Base-by-base conservation (phyloP, 495 filamentous ascomycete species). In the Hypomontagnella monticulosa region DNA sequence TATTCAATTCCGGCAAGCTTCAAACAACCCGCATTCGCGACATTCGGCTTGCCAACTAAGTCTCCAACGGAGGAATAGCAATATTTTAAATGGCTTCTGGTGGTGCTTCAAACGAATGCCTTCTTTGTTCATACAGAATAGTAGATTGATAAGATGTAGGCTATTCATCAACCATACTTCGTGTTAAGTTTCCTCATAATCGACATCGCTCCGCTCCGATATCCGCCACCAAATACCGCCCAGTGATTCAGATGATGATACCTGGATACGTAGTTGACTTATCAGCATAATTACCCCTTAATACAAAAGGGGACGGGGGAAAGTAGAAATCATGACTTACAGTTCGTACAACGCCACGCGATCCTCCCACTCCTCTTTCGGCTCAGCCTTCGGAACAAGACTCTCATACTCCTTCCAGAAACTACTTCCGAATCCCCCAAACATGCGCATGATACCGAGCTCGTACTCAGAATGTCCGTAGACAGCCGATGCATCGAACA, bases 361-460 rank as follows among this genome's bases (percentile, higher is more conserved):
- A 78, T 96, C 93, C 43, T 90, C 88, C 81, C 91, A 95, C 80
- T 97, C 93, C 41, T 85, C 87, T 42, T 85, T 84, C 9, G 93
- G 93, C 75, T 96, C 91, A 19, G 89, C 86, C 81, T 89, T 97
- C 3, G 87, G 87, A 54, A 90, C 86, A 34, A 92, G 52, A 18
- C 79, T 66, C 77, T 92, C 86, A 76, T 97, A 97, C 76, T 92
- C 88, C 16, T 81, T 83, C 76, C 89, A 88, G 66, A 96, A 96
- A 4, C 63, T 71, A 0, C 75, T 71, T 15, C 88, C 88, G 80
- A 96, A 97, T 3, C 94, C 94, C 0, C 93, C 94, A 84, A 97
- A 97, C 91, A 98, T 93, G 57, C 83, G 83, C 93, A 97, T 97
- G 49, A 97, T 97, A 1, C 94, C 93, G 47, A 94, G 72, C 72